A percentile compares a stretch with the other conserved stretches of the same genome.
These are phyloP conservation scores for Hanseniaspora occidentalis DNA, from an alignment of 805 yeast genomes.

Conservation along the genomic window DNA sequence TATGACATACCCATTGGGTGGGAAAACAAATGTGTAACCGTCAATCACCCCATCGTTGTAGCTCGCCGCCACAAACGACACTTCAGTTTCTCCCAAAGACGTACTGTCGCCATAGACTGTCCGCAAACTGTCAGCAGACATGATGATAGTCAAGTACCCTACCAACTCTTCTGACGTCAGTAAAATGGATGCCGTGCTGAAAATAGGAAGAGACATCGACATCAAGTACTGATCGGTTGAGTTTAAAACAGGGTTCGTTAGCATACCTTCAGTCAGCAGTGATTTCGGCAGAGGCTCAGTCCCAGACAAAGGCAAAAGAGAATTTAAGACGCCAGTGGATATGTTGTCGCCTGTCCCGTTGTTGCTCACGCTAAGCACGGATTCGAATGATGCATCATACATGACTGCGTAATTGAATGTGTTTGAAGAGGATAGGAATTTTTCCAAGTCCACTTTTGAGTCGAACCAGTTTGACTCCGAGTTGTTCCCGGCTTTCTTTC, in stretches of 20 bases:
- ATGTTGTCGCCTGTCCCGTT: conserved; percentile 27
- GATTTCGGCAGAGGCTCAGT: conserved; percentile 35
- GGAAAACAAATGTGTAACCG: conserved; percentile 32
- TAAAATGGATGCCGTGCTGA: conserved; percentile 58
- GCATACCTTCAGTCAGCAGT: conserved; percentile 31
- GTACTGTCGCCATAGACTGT: conserved; percentile 30
- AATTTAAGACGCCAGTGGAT: conserved; percentile 22
- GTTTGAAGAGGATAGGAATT: conserved; percentile 52
- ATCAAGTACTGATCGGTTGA: conserved; percentile 37
- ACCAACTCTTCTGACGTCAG: conserved; percentile 44
- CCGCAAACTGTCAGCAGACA: conserved; percentile 33
- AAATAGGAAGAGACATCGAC: conserved; percentile 71
- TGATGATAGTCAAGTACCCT: conserved; percentile 57
- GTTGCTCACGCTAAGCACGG: conserved; percentile 34
- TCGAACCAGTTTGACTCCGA: conserved; percentile 35
- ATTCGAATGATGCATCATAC: conserved; percentile 46
- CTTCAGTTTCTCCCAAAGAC: conserved; percentile 27
- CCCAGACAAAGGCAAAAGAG: conserved; percentile 39
- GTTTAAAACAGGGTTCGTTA: conserved; percentile 56
- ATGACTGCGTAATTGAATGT: conserved; percentile 50
- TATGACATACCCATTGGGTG: conserved; percentile 20
- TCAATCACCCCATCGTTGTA: conserved; percentile 15
- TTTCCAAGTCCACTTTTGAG: conserved; percentile 38
- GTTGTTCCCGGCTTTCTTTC: conserved; percentile 62
- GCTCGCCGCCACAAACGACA: conserved; percentile 17